phyloP scores from a whole-genome alignment of 2,329 filamentous ascomycete genomes.

The Scolecobasidium constrictum region DNA sequence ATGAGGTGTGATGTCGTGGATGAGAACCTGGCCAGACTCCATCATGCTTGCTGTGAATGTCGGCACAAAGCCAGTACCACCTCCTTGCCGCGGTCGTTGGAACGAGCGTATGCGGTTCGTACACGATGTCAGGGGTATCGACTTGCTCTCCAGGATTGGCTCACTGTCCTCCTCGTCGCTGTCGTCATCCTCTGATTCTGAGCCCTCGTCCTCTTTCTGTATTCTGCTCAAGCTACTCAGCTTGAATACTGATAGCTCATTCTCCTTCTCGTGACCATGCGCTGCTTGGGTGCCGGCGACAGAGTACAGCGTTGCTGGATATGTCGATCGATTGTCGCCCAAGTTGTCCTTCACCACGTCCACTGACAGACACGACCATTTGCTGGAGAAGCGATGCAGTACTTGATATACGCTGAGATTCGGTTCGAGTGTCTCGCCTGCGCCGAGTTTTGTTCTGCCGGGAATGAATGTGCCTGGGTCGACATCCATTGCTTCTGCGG shows the following conservation, averaged over 20 bases:
- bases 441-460: slow-evolving; percentile 80
- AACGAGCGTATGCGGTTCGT: slow-evolving; percentile 89
- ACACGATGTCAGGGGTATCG: slow-evolving; percentile 74
- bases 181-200: slow-evolving; percentile 56
- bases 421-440: slow-evolving; percentile 81
- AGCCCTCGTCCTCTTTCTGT: slow-evolving; percentile 65
- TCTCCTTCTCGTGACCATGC: slow-evolving; percentile 62
- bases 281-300: slow-evolving; percentile 93
- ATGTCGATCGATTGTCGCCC: slow-evolving; percentile 82
- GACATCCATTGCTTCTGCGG: slow-evolving; percentile 71
- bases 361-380: slow-evolving; percentile 95
- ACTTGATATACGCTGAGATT: slow-evolving; percentile 95
- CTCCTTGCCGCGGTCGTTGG: slow-evolving; percentile 55
- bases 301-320: slow-evolving; percentile 89
- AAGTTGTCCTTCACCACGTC: slow-evolving; percentile 80
- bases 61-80: slow-evolving; percentile 36
- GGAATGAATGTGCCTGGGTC: slow-evolving; percentile 95
- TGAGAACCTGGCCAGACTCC: slow-evolving; percentile 76
- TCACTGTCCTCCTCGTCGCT: slow-evolving; percentile 68
- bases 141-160: slow-evolving; percentile 85
- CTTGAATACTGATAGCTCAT: slow-evolving; percentile 92
- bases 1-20: slow-evolving; percentile 90
- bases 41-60: slow-evolving; percentile 88
- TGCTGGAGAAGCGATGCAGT: slow-evolving; percentile 87
- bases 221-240: slow-evolving; percentile 84